phyloP scores from a whole-genome alignment of 2,329 filamentous ascomycete genomes.

The Fusarium papillatum region DNA sequence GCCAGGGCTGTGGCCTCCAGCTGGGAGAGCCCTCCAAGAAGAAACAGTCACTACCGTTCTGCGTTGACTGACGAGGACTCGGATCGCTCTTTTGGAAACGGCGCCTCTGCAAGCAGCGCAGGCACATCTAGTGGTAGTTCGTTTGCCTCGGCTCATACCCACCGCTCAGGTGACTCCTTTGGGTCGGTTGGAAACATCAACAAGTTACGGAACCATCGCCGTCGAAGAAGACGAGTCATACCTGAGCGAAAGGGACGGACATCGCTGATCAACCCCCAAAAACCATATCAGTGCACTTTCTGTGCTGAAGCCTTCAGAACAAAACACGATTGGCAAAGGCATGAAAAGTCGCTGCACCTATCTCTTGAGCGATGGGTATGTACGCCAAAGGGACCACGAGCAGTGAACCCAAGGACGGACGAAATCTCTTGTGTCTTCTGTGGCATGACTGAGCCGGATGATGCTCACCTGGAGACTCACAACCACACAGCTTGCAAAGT shows the following conservation, averaged over 20 bases:
- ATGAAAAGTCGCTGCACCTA: not conserved
- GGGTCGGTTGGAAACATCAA: not conserved
- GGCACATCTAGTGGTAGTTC: not conserved
- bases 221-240: not conserved
- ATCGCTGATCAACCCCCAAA: not conserved
- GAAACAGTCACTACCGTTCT: not conserved
- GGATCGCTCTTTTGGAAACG: not conserved
- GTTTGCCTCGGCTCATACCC: not conserved
- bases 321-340: not conserved
- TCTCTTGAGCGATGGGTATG: not conserved
- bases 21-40: not conserved
- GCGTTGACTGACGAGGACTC: not conserved
- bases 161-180: not conserved
- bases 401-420: not conserved
- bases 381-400: not conserved
- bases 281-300: not conserved
- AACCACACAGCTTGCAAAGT: not conserved
- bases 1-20: not conserved
- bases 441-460: not conserved
- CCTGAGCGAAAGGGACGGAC: not conserved
- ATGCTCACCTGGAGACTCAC: not conserved
- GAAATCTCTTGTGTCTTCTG: not conserved
- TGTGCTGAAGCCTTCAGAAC: not conserved
- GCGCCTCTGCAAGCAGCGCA: not conserved
- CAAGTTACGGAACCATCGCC: not conserved